phyloP scores from a whole-genome alignment of 345 rosid species.

The Gynandropsis gynandra region DNA sequence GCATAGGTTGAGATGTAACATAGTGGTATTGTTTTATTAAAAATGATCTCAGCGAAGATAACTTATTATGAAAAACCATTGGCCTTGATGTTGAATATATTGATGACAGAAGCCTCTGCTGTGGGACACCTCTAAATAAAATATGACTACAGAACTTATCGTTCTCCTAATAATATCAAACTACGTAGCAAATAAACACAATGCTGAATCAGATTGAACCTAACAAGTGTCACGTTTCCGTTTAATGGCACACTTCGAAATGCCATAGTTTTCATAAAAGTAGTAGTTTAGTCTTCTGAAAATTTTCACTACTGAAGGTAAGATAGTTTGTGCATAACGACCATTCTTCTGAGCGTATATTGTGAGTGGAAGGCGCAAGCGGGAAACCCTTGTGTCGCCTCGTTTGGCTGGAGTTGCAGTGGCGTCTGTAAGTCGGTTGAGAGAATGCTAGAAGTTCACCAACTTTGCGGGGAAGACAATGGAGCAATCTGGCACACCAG shows the following conservation, averaged over 20 bases:
- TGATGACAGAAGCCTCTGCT: constrained; percentile 76
- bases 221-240: too few relatives aligned
- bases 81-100: constrained; percentile 86
- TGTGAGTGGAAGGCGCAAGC: constrained; percentile 73
- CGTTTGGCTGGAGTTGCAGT: constrained; percentile 84
- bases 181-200: background rate
- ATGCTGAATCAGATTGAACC: too few relatives aligned
- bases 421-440: constrained; percentile 84
- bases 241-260: too few relatives aligned
- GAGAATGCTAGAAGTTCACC: constrained; percentile 61
- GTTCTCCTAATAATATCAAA: background rate
- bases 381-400: constrained; percentile 73
- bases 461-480: constrained; percentile 69
- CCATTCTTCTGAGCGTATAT: constrained; percentile 26
- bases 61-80: too few relatives aligned
- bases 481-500: constrained; percentile 37
- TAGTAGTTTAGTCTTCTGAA: too few relatives aligned
- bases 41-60: too few relatives aligned
- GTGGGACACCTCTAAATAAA: constrained; percentile 79
- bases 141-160: background rate
- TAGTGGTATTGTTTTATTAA: too few relatives aligned
- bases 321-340: too few relatives aligned
- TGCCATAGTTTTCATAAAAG: too few relatives aligned
- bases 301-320: too few relatives aligned
- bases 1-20: too few relatives aligned